Base-by-base conservation (phyloP, 1,284 basidiomycete genomes). In the Apiotrichum laibachii region DNA sequence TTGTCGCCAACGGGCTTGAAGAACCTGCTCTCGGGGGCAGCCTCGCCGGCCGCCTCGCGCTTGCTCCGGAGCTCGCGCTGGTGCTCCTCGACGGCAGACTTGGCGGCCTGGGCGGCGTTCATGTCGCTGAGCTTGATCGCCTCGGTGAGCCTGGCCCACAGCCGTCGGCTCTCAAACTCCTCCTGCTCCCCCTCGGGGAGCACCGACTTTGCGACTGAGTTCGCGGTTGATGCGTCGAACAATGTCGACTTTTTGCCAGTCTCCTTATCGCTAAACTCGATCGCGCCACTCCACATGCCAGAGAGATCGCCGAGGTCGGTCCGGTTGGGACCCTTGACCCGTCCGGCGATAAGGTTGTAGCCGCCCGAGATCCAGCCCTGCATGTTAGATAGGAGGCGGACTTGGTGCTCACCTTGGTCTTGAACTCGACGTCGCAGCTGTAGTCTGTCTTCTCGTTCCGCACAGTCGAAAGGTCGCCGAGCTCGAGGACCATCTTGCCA, bases 291-390 rank as follows among this genome's bases (percentile, higher is more conserved):
- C 95, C 95, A 99, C 73, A 89, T 86, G 31, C 95, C 95, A 8
- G 84, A 84, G 26, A 99, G 81, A 70, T 98, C 93, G 12, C 94
- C 95, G 18, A 90, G 80, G 2, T 92, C 87, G n/a, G 82, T 81
- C 60, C 82, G 83, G n/a, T 66, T 66, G 1, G 77, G 75, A 1
- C 75, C 73, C 64, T 86, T 87, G 65, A 98, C 84, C 64, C 86
- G 86, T 35, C 94, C 96, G 6, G 84, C 78, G 59, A 99, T 86
- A 26, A 88, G 86, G 73, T 99, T 99, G 81, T 99, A 98, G 31
- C 89, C 89, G 18, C 95, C 95, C 1, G 91, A 93, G 76, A 97
- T 97, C 84, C 95, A 99, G 26, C 95, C 95, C 89, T 91, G 68
- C 15, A 57, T 35, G 37, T 42, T 18, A 22, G 50, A 18, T n/a